Evolutionary conservation across 352 stramenopile genomes (phyloP).

Genomic region (Pythium scleroteichum): DNA sequence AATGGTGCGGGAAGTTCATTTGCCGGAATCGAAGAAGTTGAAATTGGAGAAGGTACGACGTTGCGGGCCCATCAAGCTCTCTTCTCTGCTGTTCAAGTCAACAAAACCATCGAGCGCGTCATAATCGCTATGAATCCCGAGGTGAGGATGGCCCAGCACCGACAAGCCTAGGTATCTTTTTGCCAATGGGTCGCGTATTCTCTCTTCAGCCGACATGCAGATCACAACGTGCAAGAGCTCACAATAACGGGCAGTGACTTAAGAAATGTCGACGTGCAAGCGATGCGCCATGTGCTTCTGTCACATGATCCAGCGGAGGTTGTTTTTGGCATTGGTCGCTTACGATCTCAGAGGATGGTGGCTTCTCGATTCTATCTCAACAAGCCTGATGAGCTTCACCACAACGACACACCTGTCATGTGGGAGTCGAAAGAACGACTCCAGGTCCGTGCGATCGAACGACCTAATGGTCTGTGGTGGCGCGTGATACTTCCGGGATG

Average conservation of each 20-base stretch:
- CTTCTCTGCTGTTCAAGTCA: background rate
- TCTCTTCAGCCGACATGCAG: background rate
- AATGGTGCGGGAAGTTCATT: background rate
- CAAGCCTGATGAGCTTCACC: background rate
- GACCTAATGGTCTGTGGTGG: background rate
- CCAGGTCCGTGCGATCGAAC: background rate
- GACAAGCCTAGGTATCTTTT: background rate
- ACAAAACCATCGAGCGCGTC: background rate
- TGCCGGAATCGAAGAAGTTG: background rate
- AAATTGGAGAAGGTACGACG: background rate
- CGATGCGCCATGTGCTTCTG: background rate
- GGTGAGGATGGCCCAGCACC: background rate
- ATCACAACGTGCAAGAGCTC: background rate
- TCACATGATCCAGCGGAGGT: background rate
- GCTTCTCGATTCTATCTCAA: background rate
- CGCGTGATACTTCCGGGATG: conserved; percentile 4
- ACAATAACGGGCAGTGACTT: background rate
- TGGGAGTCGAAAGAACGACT: background rate
- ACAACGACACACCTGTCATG: background rate
- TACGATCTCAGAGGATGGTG: background rate
- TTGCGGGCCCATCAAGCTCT: background rate
- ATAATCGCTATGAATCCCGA: background rate
- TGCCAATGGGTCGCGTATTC: conserved; percentile 3
- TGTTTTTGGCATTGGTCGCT: background rate
- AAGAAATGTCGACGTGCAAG: background rate